Percentiles rank a stretch among this genome's conserved stretches.
Evolutionary conservation across 305 asterid species (phyloP).

Genomic region (Fraxinus nigra): DNA sequence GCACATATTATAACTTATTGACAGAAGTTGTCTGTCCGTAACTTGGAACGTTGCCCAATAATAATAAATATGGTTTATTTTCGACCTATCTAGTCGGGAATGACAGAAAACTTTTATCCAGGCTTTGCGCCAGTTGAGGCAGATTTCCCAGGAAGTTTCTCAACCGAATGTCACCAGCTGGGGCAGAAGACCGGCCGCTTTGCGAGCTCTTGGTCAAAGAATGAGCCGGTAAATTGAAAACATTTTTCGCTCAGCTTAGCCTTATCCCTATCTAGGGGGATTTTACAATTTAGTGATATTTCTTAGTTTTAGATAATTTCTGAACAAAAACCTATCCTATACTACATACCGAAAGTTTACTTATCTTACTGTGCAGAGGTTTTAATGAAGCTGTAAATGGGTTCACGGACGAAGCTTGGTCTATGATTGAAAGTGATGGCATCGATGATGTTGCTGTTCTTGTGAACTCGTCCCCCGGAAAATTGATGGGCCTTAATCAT

Average conservation of each 20-base stretch:
- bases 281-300: background rate
- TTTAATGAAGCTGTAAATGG: constrained; percentile 94
- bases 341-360: constrained; percentile 1
- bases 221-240: constrained; percentile 58
- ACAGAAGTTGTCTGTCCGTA: background rate
- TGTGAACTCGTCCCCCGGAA: constrained; percentile 75
- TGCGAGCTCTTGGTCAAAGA: constrained; percentile 89
- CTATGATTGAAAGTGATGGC: constrained; percentile 79
- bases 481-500: constrained; percentile 63
- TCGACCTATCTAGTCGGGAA: background rate
- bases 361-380: constrained; percentile 51
- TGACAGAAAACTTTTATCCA: constrained; percentile 23
- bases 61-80: background rate
- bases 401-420: constrained; percentile 93
- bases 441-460: constrained; percentile 88
- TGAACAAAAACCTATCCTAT: background rate
- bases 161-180: constrained; percentile 79
- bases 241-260: background rate
- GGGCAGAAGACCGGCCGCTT: constrained; percentile 94
- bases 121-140: constrained; percentile 93
- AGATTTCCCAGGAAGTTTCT: constrained; percentile 78
- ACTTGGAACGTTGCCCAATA: background rate
- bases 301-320: background rate
- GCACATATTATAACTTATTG: background rate
- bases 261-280: background rate